A percentile compares a stretch with the other conserved stretches of the same genome.
Evolutionary conservation across 2,329 filamentous ascomycete genomes (phyloP).

Genomic region (Microdochium trichocladiopsis): DNA sequence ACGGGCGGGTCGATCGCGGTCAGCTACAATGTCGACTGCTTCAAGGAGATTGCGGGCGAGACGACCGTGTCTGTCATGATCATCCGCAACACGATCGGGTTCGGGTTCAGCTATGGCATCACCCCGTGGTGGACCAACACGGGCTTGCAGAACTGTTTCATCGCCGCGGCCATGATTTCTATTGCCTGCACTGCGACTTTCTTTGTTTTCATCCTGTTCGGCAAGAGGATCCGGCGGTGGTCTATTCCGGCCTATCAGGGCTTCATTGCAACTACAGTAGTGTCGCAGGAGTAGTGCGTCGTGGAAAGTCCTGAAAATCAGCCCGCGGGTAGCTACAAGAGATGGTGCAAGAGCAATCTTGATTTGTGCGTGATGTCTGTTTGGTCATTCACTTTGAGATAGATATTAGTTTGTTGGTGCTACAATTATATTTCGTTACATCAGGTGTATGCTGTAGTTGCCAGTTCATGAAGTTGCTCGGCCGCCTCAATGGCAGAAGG

Average conservation of each 20-base stretch:
- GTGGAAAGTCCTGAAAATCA: too few species aligned
- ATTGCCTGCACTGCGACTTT: conserved; percentile 18
- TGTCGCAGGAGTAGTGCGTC: conserved; percentile 1
- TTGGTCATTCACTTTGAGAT: too few species aligned
- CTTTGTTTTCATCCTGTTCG: conserved; percentile 20
- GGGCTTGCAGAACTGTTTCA: conserved; percentile 24
- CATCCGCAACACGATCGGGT: conserved; percentile 17
- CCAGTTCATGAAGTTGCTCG: background rate
- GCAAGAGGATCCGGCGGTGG: conserved; percentile 14
- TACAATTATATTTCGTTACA: too few species aligned
- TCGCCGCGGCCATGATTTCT: conserved; percentile 19
- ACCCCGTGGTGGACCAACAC: conserved; percentile 23
- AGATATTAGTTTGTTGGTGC: too few species aligned
- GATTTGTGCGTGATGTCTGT: too few species aligned
- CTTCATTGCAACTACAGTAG: conserved; percentile 1
- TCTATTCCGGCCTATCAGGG: conserved; percentile 5
- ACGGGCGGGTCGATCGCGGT: conserved; percentile 28
- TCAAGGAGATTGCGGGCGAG: conserved; percentile 18
- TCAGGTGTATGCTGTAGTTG: background rate
- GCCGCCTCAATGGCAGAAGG: background rate
- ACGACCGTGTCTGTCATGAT: conserved; percentile 14
- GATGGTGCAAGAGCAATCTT: too few species aligned
- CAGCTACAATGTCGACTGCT: conserved; percentile 34
- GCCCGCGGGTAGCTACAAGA: too few species aligned
- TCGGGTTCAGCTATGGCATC: conserved; percentile 22